Evolutionary conservation across 306 rosid species (phyloP).

Genomic region (Hylodesmum podocarpum): DNA sequence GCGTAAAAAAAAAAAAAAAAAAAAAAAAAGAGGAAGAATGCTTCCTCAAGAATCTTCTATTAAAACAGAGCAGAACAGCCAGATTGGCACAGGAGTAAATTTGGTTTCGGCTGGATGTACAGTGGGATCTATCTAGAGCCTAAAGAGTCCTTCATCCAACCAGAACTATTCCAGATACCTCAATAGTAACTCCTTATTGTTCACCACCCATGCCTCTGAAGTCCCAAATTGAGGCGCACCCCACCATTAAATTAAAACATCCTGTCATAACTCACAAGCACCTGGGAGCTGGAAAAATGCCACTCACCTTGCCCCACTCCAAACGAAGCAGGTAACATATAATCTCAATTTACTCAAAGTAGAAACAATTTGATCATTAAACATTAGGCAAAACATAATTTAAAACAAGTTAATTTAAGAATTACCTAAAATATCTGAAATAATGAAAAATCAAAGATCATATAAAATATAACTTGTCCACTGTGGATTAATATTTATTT

Average conservation of each 20-base stretch:
- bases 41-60: neutral
- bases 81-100: neutral
- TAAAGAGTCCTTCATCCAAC: neutral
- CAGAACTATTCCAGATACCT: neutral
- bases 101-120: neutral
- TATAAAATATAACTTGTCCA: neutral
- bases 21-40: neutral
- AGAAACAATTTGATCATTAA: neutral
- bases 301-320: neutral
- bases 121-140: neutral
- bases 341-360: neutral
- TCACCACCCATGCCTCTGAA: neutral
- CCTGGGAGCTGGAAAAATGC: neutral
- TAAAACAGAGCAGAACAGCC: neutral
- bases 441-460: neutral
- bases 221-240: neutral
- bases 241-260: neutral
- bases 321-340: neutral
- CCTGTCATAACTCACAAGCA: neutral
- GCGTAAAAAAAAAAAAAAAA: conserved; percentile 5
- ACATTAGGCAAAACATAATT: neutral
- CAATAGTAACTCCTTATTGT: neutral
- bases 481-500: neutral
- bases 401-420: conserved; percentile 14
- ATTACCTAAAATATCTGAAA: neutral